Evolutionary conservation across 78 protist genomes (phyloP).

Genomic region (Mantamonas sphyraenae): DNA sequence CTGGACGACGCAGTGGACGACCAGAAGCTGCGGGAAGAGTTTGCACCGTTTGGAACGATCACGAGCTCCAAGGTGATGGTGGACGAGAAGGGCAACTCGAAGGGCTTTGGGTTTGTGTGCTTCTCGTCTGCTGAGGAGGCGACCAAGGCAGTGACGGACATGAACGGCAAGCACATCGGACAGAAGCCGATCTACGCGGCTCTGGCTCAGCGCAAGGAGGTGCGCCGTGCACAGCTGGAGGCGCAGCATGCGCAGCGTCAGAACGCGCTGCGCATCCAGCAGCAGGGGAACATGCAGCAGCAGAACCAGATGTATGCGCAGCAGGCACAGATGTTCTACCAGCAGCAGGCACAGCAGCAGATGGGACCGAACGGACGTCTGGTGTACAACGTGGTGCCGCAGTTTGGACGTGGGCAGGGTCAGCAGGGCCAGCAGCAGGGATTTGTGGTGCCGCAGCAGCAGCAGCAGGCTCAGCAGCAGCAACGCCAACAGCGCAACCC

Average conservation of each 20-base stretch:
- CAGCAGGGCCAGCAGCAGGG: no score
- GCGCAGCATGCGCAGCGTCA: not conserved
- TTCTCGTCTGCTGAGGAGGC: constrained; percentile 89
- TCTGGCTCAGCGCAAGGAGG: constrained; percentile 82
- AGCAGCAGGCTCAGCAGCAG: no score
- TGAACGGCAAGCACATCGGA: constrained; percentile 85
- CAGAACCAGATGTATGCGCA: not conserved
- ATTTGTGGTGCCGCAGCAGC: no score
- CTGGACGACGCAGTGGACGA: constrained; percentile 85
- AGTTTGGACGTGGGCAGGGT: no score
- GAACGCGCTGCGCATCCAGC: not conserved
- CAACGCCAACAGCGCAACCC: no score
- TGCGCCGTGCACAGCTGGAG: constrained; percentile 71
- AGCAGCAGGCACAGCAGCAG: not conserved
- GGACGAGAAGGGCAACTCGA: constrained; percentile 63
- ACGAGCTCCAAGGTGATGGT: constrained; percentile 77
- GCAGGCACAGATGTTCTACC: no score
- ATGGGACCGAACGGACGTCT: no score
- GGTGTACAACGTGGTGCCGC: no score
- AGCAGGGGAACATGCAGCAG: not conserved
- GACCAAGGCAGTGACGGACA: constrained; percentile 79
- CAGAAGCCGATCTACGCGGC: constrained; percentile 92
- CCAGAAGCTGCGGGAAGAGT: constrained; percentile 66
- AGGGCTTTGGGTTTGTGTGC: constrained; percentile 97
- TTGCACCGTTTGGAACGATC: constrained; percentile 84